A percentile compares a stretch with the other conserved stretches of the same genome.
Conservation (phyloP, 2,329 filamentous ascomycete species). For the Plenodomus biglobosus region DNA sequence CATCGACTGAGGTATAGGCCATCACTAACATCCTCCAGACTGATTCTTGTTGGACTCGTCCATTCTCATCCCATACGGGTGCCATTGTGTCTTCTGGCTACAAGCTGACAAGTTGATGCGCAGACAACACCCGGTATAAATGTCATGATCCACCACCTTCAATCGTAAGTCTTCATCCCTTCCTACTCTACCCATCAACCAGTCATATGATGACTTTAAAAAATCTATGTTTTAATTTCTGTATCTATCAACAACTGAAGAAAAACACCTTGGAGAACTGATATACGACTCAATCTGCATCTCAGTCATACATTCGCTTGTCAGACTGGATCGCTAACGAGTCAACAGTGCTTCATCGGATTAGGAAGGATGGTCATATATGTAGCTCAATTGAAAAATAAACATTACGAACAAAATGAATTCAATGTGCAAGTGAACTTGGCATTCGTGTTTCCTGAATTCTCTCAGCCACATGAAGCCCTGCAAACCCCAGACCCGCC, state of each 20-base stretch:
- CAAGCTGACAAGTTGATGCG: constrained; percentile 26
- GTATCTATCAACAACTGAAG: constrained; percentile 56
- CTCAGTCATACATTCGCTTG: background rate
- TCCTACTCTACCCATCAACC: constrained; percentile 5
- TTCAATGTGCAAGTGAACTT: background rate
- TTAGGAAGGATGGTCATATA: background rate
- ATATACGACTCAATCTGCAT: constrained; percentile 23
- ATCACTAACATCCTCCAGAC: constrained; percentile 35
- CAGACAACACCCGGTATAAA: background rate
- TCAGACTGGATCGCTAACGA: constrained; percentile 9
- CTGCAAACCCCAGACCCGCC: background rate
- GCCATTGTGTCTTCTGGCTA: constrained; percentile 11
- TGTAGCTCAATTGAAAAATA: background rate
- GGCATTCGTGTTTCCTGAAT: background rate
- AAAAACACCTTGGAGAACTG: constrained; percentile 70
- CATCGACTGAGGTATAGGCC: background rate
- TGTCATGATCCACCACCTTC: background rate
- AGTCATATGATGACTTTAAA: constrained; percentile 59
- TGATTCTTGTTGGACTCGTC: constrained; percentile 43
- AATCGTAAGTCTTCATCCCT: constrained; percentile 18
- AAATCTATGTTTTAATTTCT: constrained; percentile 65
- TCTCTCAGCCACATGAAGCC: background rate
- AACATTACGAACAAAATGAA: background rate
- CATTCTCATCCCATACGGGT: constrained; percentile 13
- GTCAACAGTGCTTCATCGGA: constrained; percentile 1